Base-by-base conservation (phyloP, 2,329 filamentous ascomycete species). In the Pseudogymnoascus sp. region DNA sequence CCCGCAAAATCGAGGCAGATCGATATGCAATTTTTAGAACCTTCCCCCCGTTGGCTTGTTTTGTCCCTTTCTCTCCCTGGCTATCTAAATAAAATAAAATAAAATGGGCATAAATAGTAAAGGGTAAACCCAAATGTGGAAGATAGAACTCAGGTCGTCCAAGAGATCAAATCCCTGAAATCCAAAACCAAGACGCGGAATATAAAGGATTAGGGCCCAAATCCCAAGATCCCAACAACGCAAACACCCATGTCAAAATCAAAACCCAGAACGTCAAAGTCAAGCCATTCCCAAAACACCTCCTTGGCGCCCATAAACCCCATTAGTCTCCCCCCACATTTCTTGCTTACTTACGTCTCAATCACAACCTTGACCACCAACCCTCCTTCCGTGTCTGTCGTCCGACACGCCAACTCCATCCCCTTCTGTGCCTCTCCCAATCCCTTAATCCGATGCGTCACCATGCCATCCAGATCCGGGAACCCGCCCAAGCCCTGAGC, bases 361-460 rank as follows among this genome's bases (percentile, higher is more conserved):
- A 50, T 50, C 4, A 50, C 26, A 50, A 50, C 44, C 44, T 50
- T 50, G n/a, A 50, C 44, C 24, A 50, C 44, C 44, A 50, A 35
- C 29, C 81, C 85, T 82, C 83, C 80, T 65, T 87, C 86, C 8
- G 84, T 84, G 0, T 85, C 85, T 3, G 79, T 82, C 69, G 88
- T 88, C 67, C 88, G 68, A 29, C 86, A 79, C 78, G 88, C 88
- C 70, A 89, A 87, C 26, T 84, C 85, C 77, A 94, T 87, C 2
- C 92, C 92, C 68, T 84, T 83, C 80, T 91, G 92, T 41, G 95
- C 91, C 75, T 92, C 88, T 70, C 86, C 81, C 71, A 97, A 96
- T 0, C 93, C 93, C 70, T 88, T 79, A 76, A 96, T 91, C 0
- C 93, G 93, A 64, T 94, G 81, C 66, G 84, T 78, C 71, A 97